Evolutionary conservation across 306 rosid genomes (phyloP).

Genomic region (Quercus robur): DNA sequence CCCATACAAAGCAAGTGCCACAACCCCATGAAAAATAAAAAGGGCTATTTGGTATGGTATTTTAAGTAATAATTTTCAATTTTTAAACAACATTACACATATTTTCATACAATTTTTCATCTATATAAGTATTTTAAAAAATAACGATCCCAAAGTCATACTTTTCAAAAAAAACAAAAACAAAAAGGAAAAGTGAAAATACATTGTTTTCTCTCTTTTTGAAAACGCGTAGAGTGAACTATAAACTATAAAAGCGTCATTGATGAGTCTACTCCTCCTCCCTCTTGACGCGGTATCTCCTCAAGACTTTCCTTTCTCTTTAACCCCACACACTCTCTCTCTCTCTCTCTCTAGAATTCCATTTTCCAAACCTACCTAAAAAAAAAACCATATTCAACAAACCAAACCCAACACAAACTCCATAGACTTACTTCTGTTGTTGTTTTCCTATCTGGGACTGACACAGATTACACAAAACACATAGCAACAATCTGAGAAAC

Average conservation of each 20-base stretch:
- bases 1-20: too few species aligned
- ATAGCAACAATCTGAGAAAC: not conserved
- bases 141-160: too few species aligned
- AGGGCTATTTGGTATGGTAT: rapidly evolving
- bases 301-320: conserved; percentile 17
- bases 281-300: conserved; percentile 34
- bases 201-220: not conserved
- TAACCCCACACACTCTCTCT: conserved; percentile 7
- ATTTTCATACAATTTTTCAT: too few species aligned
- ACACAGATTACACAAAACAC: not conserved
- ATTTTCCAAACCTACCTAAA: conserved; percentile 12
- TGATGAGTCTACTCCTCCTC: not conserved
- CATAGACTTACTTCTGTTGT: not conserved
- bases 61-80: rapidly evolving
- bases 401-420: not conserved
- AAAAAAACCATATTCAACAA: not conserved
- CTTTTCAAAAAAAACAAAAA: not conserved
- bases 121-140: too few species aligned
- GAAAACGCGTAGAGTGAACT: conserved; percentile 16
- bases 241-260: not conserved
- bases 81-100: rapidly evolving
- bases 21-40: too few species aligned
- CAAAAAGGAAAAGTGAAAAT: not conserved
- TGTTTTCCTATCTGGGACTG: too few species aligned
- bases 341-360: not conserved